Percentiles rank a stretch among this genome's conserved stretches.
Conservation (phyloP, 805 yeast species). For the Wickerhamomyces pijperi region DNA sequence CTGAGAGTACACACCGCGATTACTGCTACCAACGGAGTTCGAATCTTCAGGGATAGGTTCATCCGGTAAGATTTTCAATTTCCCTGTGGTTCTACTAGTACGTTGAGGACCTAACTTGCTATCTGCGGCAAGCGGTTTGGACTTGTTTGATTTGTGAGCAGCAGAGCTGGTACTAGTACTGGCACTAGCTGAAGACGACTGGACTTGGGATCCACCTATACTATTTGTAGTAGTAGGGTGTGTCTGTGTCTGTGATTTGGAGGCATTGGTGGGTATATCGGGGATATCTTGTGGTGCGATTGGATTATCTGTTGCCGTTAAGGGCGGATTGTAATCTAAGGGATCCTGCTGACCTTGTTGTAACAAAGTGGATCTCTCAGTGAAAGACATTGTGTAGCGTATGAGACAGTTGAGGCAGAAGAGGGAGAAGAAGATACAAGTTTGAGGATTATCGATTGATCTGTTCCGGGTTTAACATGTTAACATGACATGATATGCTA, state of each 20-base stretch:
- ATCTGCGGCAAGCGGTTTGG: slow-evolving; percentile 6
- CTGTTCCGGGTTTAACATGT: no score
- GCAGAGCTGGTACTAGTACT: slow-evolving; percentile 1
- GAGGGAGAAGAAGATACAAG: no score
- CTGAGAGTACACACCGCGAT: slow-evolving; percentile 66
- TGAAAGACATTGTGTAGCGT: background rate
- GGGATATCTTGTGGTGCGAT: background rate
- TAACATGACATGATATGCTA: no score
- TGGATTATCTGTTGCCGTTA: background rate
- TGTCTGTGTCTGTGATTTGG: background rate
- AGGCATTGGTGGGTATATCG: background rate
- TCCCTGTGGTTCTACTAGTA: slow-evolving; percentile 64
- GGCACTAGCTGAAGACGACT: background rate
- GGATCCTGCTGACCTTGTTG: background rate
- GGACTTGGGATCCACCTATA: no score
- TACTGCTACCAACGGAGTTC: slow-evolving; percentile 3
- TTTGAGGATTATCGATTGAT: no score
- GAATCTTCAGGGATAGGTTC: slow-evolving; percentile 26
- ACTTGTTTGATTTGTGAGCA: background rate
- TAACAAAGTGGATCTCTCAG: background rate
- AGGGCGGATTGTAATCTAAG: background rate
- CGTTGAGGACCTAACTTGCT: slow-evolving; percentile 59
- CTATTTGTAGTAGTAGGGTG: no score
- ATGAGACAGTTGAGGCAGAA: no score
- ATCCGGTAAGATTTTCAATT: slow-evolving; percentile 60